Percentiles rank a stretch among this genome's conserved stretches.
These are phyloP conservation scores for Canariomyces notabilis DNA, from an alignment of 2,329 filamentous ascomycete genomes.

Conservation along the genomic window DNA sequence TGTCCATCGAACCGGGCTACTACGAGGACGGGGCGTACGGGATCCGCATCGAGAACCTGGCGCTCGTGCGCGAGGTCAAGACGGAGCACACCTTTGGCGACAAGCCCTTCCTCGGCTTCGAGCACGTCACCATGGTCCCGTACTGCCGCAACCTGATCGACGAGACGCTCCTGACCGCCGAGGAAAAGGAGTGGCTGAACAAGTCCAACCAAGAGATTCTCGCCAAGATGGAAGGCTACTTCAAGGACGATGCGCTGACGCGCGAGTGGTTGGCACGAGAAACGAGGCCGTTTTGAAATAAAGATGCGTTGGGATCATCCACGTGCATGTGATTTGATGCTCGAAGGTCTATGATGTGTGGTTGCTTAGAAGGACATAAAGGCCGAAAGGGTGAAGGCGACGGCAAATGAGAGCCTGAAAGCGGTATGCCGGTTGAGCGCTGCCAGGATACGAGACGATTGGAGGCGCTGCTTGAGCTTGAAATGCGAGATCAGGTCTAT, in stretches of 20 bases:
- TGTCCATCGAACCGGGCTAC: slow-evolving; percentile 94
- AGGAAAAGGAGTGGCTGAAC: slow-evolving; percentile 83
- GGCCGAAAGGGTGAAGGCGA: slow-evolving; percentile 66
- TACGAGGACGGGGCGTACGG: slow-evolving; percentile 95
- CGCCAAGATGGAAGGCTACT: slow-evolving; percentile 73
- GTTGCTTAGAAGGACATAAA: slow-evolving; percentile 46
- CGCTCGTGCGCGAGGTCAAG: slow-evolving; percentile 83
- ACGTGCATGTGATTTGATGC: too few relatives aligned
- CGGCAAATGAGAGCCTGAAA: slow-evolving; percentile 65
- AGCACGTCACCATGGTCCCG: slow-evolving; percentile 95
- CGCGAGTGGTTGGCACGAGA: slow-evolving; percentile 81
- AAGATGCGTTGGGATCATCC: too few relatives aligned
- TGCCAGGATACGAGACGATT: slow-evolving; percentile 39
- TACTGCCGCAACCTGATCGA: slow-evolving; percentile 90
- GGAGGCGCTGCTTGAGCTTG: slow-evolving; percentile 34
- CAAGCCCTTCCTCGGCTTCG: slow-evolving; percentile 90
- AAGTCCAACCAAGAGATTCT: slow-evolving; percentile 75
- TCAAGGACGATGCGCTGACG: slow-evolving; percentile 66
- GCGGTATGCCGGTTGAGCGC: slow-evolving; percentile 54
- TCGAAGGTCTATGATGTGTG: background rate
- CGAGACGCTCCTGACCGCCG: slow-evolving; percentile 60
- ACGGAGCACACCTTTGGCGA: slow-evolving; percentile 87
- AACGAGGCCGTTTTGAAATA: slow-evolving; percentile 56
- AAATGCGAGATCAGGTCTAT: slow-evolving; percentile 36
- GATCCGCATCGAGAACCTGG: slow-evolving; percentile 93